These are phyloP conservation scores for Hericium erinaceus DNA, from an alignment of 768 basidiomycete genomes.

Conservation along the genomic window DNA sequence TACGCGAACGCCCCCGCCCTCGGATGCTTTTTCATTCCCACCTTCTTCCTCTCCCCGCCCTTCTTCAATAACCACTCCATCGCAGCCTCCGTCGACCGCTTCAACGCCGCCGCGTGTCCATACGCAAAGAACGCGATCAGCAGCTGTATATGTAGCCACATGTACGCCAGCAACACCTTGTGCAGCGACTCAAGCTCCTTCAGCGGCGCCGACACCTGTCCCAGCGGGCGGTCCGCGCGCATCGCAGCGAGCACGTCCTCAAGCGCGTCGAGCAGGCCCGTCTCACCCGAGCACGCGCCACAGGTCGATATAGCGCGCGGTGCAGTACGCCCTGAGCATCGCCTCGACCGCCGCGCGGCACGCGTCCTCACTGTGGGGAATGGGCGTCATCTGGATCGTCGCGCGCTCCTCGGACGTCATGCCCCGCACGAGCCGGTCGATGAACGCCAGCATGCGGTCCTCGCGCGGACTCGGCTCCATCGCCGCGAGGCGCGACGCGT, in stretches of 20 bases:
- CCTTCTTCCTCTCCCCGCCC: neutral
- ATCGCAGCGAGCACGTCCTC: constrained; percentile 25
- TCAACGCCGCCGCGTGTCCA: constrained; percentile 39
- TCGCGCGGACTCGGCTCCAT: constrained; percentile 17
- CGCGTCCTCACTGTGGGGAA: constrained; percentile 38
- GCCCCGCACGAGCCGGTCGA: constrained; percentile 32
- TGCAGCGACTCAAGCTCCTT: constrained; percentile 61
- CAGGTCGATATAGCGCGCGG: constrained; percentile 34
- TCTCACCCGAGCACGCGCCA: constrained; percentile 23
- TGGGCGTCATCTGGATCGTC: constrained; percentile 40
- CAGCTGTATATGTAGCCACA: constrained; percentile 76
- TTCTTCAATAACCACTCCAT: constrained; percentile 50
- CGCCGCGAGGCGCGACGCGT: constrained; percentile 38
- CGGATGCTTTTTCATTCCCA: no score
- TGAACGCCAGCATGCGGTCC: constrained; percentile 27
- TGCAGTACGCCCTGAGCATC: constrained; percentile 36
- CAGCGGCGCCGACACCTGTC: constrained; percentile 8
- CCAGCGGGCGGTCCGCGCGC: neutral
- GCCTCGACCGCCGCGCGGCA: constrained; percentile 25
- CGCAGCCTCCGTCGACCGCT: constrained; percentile 52
- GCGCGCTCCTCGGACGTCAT: constrained; percentile 36
- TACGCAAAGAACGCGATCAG: constrained; percentile 58
- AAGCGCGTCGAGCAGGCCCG: constrained; percentile 32
- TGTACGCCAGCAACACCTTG: constrained; percentile 65
- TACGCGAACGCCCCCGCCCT: no score